Evolutionary conservation across 257 asterid genomes (phyloP), one percentile per base, ranked within the genome.

Genomic region (Solanum etuberosum): DNA sequence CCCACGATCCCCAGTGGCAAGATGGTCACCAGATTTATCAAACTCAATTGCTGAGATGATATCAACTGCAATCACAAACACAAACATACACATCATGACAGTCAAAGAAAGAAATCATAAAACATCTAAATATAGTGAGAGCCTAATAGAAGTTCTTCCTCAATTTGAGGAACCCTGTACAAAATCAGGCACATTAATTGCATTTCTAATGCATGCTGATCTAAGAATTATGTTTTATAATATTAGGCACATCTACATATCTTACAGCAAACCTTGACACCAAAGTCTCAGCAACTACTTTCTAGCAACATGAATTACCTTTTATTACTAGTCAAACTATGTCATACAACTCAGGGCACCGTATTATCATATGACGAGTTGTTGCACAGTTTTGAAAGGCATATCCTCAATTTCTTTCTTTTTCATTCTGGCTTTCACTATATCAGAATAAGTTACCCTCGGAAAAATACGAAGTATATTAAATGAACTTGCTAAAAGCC

Each of bases 11-110:
- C 95, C 95, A 5, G 95, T 92, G 83, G 95, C 95, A 72, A 92
- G 95, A 90, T 91, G 95, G 87, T 92, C 94, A 51, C 95, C 95
- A 85, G 93, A 87, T 91, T 89, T 92, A 78, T 92, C 95, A 80
- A 92, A 92, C 90, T 92, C 95, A 48, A 92, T 92, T 57, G 95
- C 95, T 23, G 96, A 94, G 86, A 96, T 96, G 90, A 95, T 96
- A 90, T 96, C 98, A 88, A 95, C 98, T 96, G 94, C 91, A 89
- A 72, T 31, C 31, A 81, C 46, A 35, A 81, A 81, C 12, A 51
- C 68, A 81, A 48, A 6, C 7, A 81, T 20, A 51, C 37, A 51
- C 85, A 81, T 21, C 85, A 48, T 48, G 68, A 29, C 27, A 27
- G 84, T 29, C 65, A 29, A 81, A 48, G 29, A 81, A 48, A 9